Base-by-base conservation (phyloP, 768 basidiomycete genomes). In the Fomitopsis serialis region DNA sequence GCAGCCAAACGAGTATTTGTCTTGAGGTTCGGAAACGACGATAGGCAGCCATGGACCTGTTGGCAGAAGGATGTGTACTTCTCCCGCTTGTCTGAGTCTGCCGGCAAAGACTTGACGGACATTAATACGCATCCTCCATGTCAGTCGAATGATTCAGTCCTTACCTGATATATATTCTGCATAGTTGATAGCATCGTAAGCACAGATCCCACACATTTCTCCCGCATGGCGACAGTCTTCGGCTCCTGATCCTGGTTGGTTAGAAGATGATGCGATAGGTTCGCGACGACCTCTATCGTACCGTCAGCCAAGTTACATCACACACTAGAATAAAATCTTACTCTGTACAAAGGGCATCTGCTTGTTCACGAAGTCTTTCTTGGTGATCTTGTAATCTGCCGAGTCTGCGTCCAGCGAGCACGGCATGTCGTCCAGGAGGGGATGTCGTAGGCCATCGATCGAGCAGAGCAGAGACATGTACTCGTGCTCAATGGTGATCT, bases 381-480 rank as follows among this genome's bases (percentile, higher is more conserved):
- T 48, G n/a, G 66, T 60, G 29, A 72, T 36, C 19, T 63, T 60
- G 44, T 48, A 58, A 56, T 62, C 53, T 10, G 44, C 37, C 21
- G 58, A 37, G 11, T 45, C 48, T 11, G 45, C 54, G 0, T 54
- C 50, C 2, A 52, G 59, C 2, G 63, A 58, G 36, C 64, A 61
- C 10, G 70, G 62, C n/a, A 74, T 57, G 17, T 62, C 69, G 17
- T 57, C 66, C 36, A 85, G 62, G 7, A 83, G 63, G n/a, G 78
- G 74, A 64, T 89, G 84, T 10, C 70, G 75, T 10, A 78, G 63
- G 35, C 75, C 73, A 52, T 82, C 83, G n/a, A 83, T 70, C 9
- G 78, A 75, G 32, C 89, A 68, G n/a, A 91, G 60, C 24, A 77
- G 61, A 2, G 78, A 70, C 10, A 79, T 64, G 55, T 81, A 89